Evolutionary conservation across 1,284 basidiomycete genomes (phyloP), one percentile per base, ranked within the genome.

Genomic region (Ustilago trichophora): DNA sequence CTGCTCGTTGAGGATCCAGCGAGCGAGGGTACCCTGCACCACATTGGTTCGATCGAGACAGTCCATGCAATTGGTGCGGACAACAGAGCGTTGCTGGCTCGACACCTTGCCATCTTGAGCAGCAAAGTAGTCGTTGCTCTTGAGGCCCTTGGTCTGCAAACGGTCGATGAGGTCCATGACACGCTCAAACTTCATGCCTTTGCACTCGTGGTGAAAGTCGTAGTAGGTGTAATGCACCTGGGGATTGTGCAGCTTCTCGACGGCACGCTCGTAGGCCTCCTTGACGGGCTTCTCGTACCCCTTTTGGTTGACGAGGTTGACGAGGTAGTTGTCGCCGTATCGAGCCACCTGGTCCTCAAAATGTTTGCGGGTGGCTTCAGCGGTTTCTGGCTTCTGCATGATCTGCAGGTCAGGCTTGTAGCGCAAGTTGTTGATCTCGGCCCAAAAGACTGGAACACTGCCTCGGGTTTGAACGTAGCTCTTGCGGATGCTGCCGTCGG

Each of bases 401-500:
- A 98, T 87, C 83, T 94, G 91, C 55, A 99, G 84, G 82, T 98
- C 96, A 8, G 96, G 96, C 82, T 94, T 96, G 83, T 98, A 98
- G 66, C 93, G 87, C 65, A 99, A 82, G 42, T 93, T 98, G 83
- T 95, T 98, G 78, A 99, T 85, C 83, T 99, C 95, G 3, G 92
- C 92, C 96, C 96, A 98, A 82, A 90, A 98, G 16, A 98, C 83
- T 2, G 96, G 96, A 10, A 95, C 89, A 72, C 91, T 93, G 9
- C 96, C 96, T 71, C 96, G 86, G 48, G 90, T 93, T 84, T 99
- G 96, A 11, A 96, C 90, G 58, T 80, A 84, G 56, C 83, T 76
- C 70, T 91, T 92, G 81, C 91, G 62, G 21, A 76, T 91, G 72
- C 85, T 86, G 59, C 86, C 86, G 40, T 84, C 82, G 9, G 85